Conservation (phyloP, 345 rosid genomes). For the Pistacia atlantica region DNA sequence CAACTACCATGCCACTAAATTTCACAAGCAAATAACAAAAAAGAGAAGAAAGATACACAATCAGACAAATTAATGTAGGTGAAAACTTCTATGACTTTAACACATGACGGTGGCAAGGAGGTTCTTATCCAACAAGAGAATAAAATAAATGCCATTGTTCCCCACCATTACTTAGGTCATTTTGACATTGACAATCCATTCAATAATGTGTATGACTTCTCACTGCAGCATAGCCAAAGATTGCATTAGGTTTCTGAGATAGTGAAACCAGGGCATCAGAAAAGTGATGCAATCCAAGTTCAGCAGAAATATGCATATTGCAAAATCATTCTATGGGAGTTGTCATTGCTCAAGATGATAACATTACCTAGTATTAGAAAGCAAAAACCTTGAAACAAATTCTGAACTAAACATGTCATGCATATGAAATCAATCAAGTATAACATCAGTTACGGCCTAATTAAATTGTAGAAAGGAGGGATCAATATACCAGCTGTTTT, state of each 20-base stretch:
- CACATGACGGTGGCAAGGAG: not conserved
- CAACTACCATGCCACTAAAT: not conserved
- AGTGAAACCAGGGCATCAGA: too few species aligned
- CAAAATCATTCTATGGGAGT: not conserved
- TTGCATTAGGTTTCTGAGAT: too few species aligned
- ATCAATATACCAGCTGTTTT: slow-evolving; percentile 68
- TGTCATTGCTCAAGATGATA: not conserved
- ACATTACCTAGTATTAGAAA: not conserved
- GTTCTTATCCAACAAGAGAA: not conserved
- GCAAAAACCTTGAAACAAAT: not conserved
- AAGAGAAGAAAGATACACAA: not conserved
- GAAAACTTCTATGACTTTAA: not conserved
- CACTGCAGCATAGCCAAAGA: too few species aligned
- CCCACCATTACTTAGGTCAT: not conserved
- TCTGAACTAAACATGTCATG: not conserved
- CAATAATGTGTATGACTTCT: too few species aligned
- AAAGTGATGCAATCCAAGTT: not conserved
- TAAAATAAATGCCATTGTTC: not conserved
- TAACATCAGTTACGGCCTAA: not conserved
- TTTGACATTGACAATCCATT: too few species aligned
- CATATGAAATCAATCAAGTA: not conserved
- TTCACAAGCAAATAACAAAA: not conserved
- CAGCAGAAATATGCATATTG: not conserved
- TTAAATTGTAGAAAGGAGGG: not conserved
- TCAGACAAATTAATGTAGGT: not conserved